These are phyloP conservation scores for Mycena vulgaris DNA, from an alignment of 768 basidiomycete genomes.

Conservation along the genomic window DNA sequence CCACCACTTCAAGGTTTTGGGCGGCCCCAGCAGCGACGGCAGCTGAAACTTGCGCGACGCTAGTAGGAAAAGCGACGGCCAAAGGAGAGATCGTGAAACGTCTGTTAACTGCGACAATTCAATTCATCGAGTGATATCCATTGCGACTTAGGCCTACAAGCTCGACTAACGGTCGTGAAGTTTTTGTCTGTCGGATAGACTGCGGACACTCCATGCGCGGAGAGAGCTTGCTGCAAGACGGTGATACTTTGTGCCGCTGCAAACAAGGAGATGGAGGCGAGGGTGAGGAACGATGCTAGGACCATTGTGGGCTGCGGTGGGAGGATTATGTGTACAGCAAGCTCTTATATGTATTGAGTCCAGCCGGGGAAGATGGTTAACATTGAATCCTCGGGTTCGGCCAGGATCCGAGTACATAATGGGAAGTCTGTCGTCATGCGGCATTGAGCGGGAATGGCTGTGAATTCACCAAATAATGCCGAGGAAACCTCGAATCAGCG, in stretches of 20 bases:
- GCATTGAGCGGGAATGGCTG: too few relatives aligned
- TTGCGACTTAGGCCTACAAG: slow-evolving; percentile 17
- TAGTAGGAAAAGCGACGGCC: slow-evolving; percentile 55
- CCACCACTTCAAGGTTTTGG: slow-evolving; percentile 55
- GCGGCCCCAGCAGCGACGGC: slow-evolving; percentile 53
- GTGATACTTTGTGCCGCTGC: slow-evolving; percentile 23
- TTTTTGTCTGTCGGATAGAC: slow-evolving; percentile 30
- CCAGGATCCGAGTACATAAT: too few relatives aligned
- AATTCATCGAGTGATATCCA: not conserved
- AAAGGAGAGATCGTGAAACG: slow-evolving; percentile 57
- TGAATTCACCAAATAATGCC: too few relatives aligned
- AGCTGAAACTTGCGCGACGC: slow-evolving; percentile 52
- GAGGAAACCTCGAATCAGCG: too few relatives aligned
- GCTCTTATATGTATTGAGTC: not conserved
- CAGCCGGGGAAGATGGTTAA: slow-evolving; percentile 18
- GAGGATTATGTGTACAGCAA: not conserved
- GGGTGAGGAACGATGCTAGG: not conserved
- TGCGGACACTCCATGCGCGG: slow-evolving; percentile 27
- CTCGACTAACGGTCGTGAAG: slow-evolving; percentile 23
- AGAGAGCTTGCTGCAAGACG: slow-evolving; percentile 21
- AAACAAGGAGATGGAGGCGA: slow-evolving; percentile 12
- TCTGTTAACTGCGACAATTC: slow-evolving; percentile 52
- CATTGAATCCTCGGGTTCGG: not conserved
- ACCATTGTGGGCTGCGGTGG: slow-evolving; percentile 13
- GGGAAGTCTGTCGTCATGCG: too few relatives aligned